Evolutionary conservation across 192 early-diverging fungal species (phyloP).

Genomic region (Linnemannia exigua): DNA sequence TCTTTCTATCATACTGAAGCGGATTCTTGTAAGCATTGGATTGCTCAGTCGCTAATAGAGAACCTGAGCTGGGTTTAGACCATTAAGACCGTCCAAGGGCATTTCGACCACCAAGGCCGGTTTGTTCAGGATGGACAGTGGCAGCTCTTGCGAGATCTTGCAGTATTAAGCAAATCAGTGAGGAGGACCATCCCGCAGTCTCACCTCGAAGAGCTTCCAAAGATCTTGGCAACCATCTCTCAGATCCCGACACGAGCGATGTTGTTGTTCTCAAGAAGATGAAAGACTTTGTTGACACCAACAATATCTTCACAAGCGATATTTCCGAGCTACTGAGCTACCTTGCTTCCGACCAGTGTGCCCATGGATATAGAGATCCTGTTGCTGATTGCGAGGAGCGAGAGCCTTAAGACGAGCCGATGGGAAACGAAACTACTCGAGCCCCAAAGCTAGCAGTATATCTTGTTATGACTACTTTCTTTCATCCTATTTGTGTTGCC

Average conservation of each 20-base stretch:
- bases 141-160: slow-evolving; percentile 1
- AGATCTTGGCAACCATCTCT: neutral
- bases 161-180: slow-evolving; percentile 6
- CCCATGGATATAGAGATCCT: neutral
- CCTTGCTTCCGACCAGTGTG: slow-evolving; percentile 6
- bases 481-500: no score
- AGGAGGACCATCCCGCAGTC: neutral
- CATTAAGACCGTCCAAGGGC: no score
- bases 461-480: no score
- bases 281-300: neutral
- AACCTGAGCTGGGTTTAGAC: no score
- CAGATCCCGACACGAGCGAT: neutral
- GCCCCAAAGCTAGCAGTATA: no score
- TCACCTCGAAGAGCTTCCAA: neutral
- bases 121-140: slow-evolving; percentile 13
- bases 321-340: neutral
- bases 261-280: neutral
- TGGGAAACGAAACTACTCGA: no score
- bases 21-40: slow-evolving; percentile 38
- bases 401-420: no score
- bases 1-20: slow-evolving; percentile 23
- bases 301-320: slow-evolving; percentile 3
- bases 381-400: neutral
- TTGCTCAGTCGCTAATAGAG: no score
- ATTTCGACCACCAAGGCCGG: neutral